Evolutionary conservation across 2,329 filamentous ascomycete species (phyloP).

Genomic region (Calonectria naviculata): DNA sequence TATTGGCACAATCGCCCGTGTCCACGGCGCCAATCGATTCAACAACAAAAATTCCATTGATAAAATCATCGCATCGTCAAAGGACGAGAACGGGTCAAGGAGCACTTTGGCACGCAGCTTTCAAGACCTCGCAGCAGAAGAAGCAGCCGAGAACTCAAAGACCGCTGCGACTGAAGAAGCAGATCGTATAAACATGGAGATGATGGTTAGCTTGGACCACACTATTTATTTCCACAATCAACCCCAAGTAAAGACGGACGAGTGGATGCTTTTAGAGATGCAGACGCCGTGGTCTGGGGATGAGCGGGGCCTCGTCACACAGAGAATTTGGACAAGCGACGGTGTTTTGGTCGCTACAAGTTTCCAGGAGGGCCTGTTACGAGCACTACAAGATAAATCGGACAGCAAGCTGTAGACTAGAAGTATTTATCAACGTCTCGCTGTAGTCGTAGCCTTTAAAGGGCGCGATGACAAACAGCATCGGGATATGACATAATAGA

Average conservation of each 20-base stretch:
- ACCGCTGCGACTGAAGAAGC: not conserved
- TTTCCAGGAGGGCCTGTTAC: conserved; percentile 1
- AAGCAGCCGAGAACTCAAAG: not conserved
- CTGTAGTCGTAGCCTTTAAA: not conserved
- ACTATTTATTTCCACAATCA: conserved; percentile 11
- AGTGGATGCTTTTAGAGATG: conserved; percentile 10
- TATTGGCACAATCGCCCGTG: not conserved
- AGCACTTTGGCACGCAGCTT: not conserved
- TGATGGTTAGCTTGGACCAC: conserved; percentile 12
- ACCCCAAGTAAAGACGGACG: not conserved
- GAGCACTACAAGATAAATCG: not conserved
- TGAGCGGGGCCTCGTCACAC: not conserved
- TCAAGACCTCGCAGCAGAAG: not conserved
- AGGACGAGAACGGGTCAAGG: not conserved
- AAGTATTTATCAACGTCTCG: not conserved
- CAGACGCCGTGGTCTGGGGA: conserved; percentile 4
- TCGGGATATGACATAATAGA: too few species aligned
- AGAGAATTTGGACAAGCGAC: not conserved
- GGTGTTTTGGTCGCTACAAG: not conserved
- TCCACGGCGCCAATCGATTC: not conserved
- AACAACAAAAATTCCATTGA: not conserved
- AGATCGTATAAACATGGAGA: not conserved
- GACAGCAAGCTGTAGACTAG: not conserved
- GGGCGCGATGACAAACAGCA: too few species aligned
- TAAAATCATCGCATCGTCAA: not conserved